phyloP scores from a whole-genome alignment of 352 stramenopile species.

The Phytopythium ostracodes region DNA sequence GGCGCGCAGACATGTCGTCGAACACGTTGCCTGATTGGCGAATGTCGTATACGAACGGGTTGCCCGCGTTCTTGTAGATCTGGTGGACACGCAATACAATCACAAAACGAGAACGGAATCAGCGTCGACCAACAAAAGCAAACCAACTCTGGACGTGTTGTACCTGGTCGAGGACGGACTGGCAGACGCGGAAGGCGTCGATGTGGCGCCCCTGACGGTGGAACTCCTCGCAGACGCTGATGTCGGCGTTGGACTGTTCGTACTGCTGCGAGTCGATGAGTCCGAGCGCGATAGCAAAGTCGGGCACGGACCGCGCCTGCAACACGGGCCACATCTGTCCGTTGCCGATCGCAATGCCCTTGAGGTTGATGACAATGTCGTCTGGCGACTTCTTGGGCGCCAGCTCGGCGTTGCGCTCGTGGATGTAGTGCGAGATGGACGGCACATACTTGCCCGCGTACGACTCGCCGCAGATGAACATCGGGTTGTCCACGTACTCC shows the following conservation, averaged over 20 bases:
- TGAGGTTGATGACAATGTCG: constrained; percentile 71
- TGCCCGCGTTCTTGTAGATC: constrained; percentile 75
- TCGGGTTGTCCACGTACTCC: constrained; percentile 57
- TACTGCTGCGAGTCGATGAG: constrained; percentile 85
- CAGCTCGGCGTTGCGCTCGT: constrained; percentile 69
- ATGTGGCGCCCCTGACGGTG: constrained; percentile 68
- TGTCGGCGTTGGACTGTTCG: constrained; percentile 63
- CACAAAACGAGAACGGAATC: neutral
- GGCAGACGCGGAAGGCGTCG: constrained; percentile 70
- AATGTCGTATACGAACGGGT: constrained; percentile 85
- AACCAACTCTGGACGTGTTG: too few species aligned
- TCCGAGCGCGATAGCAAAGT: constrained; percentile 75
- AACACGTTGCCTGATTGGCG: constrained; percentile 59
- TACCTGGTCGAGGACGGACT: constrained; percentile 55
- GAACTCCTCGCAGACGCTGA: constrained; percentile 72
- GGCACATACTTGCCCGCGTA: constrained; percentile 98
- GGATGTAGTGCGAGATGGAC: constrained; percentile 92
- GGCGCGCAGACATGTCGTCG: constrained; percentile 33
- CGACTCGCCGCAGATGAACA: constrained; percentile 88
- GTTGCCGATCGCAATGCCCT: constrained; percentile 90
- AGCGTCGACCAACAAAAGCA: neutral
- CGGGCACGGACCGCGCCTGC: constrained; percentile 73
- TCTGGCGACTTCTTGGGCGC: constrained; percentile 6
- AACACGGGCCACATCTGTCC: constrained; percentile 81
- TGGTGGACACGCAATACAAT: constrained; percentile 14